phyloP scores from a whole-genome alignment of 139 green algal species.

The Tetratostichococcus sp. region DNA sequence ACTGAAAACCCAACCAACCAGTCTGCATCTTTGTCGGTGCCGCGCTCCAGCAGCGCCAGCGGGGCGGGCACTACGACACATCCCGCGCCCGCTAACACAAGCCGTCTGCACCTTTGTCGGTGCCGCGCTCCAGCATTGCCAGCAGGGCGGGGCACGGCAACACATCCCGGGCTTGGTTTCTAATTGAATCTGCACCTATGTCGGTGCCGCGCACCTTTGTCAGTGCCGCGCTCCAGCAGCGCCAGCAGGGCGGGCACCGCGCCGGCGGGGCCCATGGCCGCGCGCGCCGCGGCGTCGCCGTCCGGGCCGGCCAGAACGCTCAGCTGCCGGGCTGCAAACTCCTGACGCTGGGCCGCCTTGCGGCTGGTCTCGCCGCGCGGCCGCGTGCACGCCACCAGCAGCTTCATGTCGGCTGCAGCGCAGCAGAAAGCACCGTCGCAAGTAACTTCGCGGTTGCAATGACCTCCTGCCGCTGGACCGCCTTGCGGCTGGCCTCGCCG shows the following conservation, averaged over 20 bases:
- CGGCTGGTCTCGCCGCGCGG: neutral
- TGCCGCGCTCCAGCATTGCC: neutral
- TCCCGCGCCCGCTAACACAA: no score
- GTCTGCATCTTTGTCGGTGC: no score
- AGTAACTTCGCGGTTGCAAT: no score
- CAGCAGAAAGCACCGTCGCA: no score
- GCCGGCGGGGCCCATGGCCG: neutral
- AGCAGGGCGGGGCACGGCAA: no score
- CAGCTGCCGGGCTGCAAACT: neutral
- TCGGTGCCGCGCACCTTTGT: neutral
- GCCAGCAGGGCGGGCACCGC: neutral
- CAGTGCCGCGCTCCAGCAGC: neutral
- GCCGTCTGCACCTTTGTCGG: neutral
- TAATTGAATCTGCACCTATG: neutral
- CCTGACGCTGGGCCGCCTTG: neutral
- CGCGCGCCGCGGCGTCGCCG: neutral
- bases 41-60: no score
- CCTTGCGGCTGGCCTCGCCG: neutral
- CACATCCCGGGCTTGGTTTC: no score
- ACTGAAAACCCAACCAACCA: no score
- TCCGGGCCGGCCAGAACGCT: neutral
- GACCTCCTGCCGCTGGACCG: neutral
- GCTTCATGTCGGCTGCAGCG: neutral
- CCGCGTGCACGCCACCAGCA: neutral
- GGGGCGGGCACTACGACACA: no score